Evolutionary conservation across 768 basidiomycete genomes (phyloP), one percentile per base, ranked within the genome.

Genomic region (Coprinopsis strossmayeri): DNA sequence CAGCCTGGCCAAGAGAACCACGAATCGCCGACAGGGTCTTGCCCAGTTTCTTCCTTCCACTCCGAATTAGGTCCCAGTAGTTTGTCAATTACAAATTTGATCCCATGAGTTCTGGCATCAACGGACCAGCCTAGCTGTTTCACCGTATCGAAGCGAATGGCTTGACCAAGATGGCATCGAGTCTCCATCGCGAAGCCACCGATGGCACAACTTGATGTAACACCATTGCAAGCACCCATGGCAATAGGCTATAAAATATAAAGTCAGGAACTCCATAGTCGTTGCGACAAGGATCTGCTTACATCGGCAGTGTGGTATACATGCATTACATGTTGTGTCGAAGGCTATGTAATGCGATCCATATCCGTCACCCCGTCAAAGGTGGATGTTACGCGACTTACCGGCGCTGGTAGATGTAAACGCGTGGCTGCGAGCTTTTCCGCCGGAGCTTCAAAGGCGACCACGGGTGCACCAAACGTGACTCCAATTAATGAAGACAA

Each of bases 401-500:
- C 91, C 1, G 93, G 91, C 5, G 81, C 72, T 2, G 94, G 92
- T 2, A 98, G 80, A 62, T 97, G 93, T 12, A 97, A 72, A 18
- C 95, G 76, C 2, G 68, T 64, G 0, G 93, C 79, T 1, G 94
- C 81, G 42, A 77, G 59, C 53, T 67, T 78, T 62, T 92, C 91
- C 1, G 70, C 80, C 0, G 91, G 91, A 0, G 91, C 77, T 69
- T 96, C 92, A 58, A 95, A 94, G 0, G 91, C 78, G 10, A 99
- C 89, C 13, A 87, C 87, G 0, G 95, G 95, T 2, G 73, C 81
- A n/a, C 95, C 95, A 59, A 97, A 99, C 0, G 95, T 93, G 2
- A 80, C 71, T 0, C 90, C 92, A 5, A 97, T 69, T 3, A 99
- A 76, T 0, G 91, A 81, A 1, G 93, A 83, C 17, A 98, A 66